phyloP scores from a whole-genome alignment of 2,329 filamentous ascomycete species.

The Aspergillus sergii region DNA sequence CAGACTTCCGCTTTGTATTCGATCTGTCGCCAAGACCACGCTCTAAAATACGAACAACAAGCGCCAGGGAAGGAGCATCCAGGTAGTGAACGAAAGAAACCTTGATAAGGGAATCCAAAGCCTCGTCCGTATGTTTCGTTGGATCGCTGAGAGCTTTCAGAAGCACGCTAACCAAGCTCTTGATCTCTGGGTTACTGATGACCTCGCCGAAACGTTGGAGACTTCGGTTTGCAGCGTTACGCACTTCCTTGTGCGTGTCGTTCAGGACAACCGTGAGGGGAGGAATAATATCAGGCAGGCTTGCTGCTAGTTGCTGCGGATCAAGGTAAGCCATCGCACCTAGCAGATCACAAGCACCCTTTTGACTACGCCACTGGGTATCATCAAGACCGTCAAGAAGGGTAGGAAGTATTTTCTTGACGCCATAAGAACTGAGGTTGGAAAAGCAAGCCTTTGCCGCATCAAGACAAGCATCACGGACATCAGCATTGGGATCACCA shows the following conservation, averaged over 20 bases:
- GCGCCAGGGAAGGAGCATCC: conserved; percentile 91
- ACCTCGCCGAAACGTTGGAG: conserved; percentile 98
- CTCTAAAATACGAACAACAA: conserved; percentile 93
- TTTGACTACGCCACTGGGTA: conserved; percentile 96
- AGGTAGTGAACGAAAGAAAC: conserved; percentile 98
- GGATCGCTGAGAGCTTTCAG: conserved; percentile 97
- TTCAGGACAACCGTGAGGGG: conserved; percentile 92
- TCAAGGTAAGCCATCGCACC: conserved; percentile 99
- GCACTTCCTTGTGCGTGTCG: conserved; percentile 97
- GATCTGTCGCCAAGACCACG: conserved; percentile 89
- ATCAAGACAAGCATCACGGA: conserved; percentile 89
- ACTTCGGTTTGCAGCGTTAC: conserved; percentile 87
- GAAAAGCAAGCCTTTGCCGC: conserved; percentile 94
- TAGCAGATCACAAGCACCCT: conserved; percentile 92
- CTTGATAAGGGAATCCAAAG: conserved; percentile 91
- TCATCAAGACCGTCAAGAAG: conserved; percentile 91
- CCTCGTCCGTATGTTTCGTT: conserved; percentile 94
- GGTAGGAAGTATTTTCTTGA: conserved; percentile 90
- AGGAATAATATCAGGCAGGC: conserved; percentile 94
- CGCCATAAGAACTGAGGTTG: conserved; percentile 90
- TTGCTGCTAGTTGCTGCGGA: conserved; percentile 88
- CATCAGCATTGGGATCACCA: conserved; percentile 83
- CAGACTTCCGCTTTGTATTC: conserved; percentile 91
- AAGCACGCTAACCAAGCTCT: conserved; percentile 84
- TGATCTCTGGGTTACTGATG: conserved; percentile 96